Percentiles rank a stretch among this genome's conserved stretches.
Evolutionary conservation across 805 yeast species (phyloP).

Genomic region (Ogataea ramenticola): DNA sequence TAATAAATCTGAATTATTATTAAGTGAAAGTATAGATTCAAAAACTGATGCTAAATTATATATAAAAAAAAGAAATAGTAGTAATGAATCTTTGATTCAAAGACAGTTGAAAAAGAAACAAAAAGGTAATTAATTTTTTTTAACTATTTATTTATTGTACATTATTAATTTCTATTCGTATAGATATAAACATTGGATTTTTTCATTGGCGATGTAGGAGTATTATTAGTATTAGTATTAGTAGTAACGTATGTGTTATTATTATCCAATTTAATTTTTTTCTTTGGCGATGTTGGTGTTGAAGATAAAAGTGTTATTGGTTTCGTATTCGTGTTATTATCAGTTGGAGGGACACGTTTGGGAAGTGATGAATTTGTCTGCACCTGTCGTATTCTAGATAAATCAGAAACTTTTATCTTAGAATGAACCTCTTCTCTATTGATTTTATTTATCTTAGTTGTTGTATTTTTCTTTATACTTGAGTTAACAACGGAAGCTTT

Average conservation of each 20-base stretch:
- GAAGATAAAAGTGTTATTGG: not conserved
- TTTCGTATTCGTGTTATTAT: not conserved
- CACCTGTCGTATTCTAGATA: not conserved
- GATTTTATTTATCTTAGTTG: not conserved
- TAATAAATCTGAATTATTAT: not conserved
- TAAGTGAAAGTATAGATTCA: not conserved
- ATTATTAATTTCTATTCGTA: not conserved
- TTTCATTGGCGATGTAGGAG: not conserved
- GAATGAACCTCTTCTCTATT: not conserved
- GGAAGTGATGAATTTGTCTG: not conserved
- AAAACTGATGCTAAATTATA: conserved; percentile 8
- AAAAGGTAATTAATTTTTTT: not conserved
- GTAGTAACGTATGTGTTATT: not conserved
- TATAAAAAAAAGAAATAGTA: conserved; percentile 1
- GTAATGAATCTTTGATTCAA: not conserved
- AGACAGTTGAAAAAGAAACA: not conserved
- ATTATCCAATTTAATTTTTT: not conserved
- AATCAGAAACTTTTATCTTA: not conserved
- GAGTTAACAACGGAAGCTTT: not conserved
- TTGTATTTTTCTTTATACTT: not conserved
- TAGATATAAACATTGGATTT: not conserved
- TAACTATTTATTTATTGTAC: not conserved
- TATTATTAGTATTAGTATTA: not conserved
- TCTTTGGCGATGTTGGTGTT: not conserved
- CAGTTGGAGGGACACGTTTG: too few relatives aligned